These are phyloP conservation scores for Amauroascus verrucosus DNA, from an alignment of 2,329 filamentous ascomycete species.

Conservation along the genomic window DNA sequence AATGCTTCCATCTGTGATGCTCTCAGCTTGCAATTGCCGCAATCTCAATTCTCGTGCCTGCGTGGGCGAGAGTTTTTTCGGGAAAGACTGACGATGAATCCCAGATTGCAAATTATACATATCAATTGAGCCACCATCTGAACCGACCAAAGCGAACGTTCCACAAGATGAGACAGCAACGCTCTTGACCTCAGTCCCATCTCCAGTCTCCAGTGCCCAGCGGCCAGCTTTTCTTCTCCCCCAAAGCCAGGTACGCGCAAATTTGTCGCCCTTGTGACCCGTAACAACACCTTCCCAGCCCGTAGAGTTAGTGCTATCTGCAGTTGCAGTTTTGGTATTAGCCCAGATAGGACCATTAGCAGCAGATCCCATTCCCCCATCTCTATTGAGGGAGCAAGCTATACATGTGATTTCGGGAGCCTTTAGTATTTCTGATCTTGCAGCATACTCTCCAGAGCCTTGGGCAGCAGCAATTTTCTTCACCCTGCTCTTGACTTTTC, in stretches of 20 bases:
- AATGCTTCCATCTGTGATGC: conserved; percentile 34
- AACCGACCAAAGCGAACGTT: conserved; percentile 85
- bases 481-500: conserved; percentile 73
- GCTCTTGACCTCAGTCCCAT: conserved; percentile 68
- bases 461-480: conserved; percentile 50
- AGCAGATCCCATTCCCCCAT: conserved; percentile 82
- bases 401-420: conserved; percentile 87
- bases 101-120: conserved; percentile 98
- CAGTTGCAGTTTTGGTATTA: conserved; percentile 56
- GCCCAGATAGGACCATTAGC: conserved; percentile 76
- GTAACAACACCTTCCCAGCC: conserved; percentile 98
- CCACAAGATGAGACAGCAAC: conserved; percentile 86
- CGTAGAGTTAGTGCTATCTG: conserved; percentile 64
- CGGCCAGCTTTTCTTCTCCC: conserved; percentile 83
- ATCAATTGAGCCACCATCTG: conserved; percentile 70
- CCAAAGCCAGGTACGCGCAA: conserved; percentile 96
- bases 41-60: conserved; percentile 68
- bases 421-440: conserved; percentile 50
- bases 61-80: conserved; percentile 62
- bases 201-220: conserved; percentile 83
- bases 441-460: conserved; percentile 15
- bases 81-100: conserved; percentile 75
- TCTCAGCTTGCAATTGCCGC: conserved; percentile 50
- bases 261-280: conserved; percentile 74
- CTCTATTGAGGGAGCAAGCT: conserved; percentile 82